These are phyloP conservation scores for Rutstroemia sp. DNA, from an alignment of 2,329 filamentous ascomycete genomes.

Conservation along the genomic window DNA sequence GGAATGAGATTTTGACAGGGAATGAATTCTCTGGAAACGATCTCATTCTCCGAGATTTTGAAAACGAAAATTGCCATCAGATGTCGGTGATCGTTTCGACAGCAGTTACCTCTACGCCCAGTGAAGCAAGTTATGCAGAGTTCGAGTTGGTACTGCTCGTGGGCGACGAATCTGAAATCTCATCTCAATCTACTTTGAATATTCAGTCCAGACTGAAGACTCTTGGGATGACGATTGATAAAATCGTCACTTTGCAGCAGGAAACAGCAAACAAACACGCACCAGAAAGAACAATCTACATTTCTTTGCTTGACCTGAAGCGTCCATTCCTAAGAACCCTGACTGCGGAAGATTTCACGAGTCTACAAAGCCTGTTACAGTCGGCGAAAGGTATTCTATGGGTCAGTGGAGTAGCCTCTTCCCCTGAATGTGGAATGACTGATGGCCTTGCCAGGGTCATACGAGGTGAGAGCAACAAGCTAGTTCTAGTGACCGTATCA, in stretches of 20 bases:
- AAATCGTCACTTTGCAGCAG: neutral
- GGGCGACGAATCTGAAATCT: neutral
- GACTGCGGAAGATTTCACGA: neutral
- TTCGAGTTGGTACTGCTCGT: neutral
- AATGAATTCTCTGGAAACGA: neutral
- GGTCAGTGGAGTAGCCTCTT: neutral
- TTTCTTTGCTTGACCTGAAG: neutral
- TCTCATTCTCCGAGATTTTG: neutral
- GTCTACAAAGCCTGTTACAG: neutral
- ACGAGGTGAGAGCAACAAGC: neutral
- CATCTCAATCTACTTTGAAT: neutral
- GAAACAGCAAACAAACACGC: neutral
- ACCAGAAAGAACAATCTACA: neutral
- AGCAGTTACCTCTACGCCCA: neutral
- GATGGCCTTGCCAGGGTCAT: neutral
- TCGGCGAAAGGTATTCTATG: neutral
- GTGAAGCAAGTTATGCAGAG: neutral
- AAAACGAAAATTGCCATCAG: neutral
- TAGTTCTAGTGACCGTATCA: neutral
- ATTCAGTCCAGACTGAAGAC: neutral
- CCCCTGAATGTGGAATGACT: neutral
- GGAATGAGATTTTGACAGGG: neutral
- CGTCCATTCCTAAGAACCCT: neutral
- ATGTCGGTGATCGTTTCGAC: neutral
- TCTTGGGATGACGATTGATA: neutral